Conservation (phyloP, 495 filamentous ascomycete genomes). For the Tuber magnatum region DNA sequence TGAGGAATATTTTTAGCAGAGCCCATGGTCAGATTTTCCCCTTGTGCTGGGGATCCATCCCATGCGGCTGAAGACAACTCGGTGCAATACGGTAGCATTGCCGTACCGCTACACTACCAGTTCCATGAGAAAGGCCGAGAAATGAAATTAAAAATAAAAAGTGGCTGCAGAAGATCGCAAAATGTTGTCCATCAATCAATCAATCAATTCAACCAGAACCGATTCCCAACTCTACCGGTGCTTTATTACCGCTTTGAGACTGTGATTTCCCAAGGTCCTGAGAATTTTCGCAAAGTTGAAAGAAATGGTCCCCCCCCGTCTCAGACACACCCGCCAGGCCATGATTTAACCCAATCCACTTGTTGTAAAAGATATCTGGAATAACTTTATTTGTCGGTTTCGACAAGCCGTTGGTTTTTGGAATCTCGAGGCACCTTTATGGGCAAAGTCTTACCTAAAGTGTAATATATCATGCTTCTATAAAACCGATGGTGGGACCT, state of each 20-base stretch:
- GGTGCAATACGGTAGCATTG: not conserved
- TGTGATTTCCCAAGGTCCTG: not conserved
- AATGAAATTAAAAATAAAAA: not conserved
- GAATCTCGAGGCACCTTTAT: too few relatives aligned
- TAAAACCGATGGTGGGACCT: too few relatives aligned
- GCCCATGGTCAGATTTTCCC: not conserved
- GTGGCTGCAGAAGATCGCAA: not conserved
- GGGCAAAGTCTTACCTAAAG: not conserved
- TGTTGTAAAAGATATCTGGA: not conserved
- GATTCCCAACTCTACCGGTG: not conserved
- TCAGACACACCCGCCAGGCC: not conserved
- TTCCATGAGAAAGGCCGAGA: not conserved
- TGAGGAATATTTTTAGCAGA: not conserved
- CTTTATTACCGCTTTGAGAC: not conserved
- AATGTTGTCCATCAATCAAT: not conserved
- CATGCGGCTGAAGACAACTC: not conserved
- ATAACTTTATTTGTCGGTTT: not conserved
- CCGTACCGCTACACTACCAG: too few relatives aligned
- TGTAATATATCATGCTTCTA: not conserved
- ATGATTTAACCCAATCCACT: not conserved
- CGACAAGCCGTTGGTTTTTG: not conserved
- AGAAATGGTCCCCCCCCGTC: not conserved
- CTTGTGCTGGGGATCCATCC: not conserved
- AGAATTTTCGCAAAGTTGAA: not conserved
- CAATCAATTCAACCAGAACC: not conserved